Conservation (phyloP, 1,139 yeast genomes). For the Geotrichum europaeum region DNA sequence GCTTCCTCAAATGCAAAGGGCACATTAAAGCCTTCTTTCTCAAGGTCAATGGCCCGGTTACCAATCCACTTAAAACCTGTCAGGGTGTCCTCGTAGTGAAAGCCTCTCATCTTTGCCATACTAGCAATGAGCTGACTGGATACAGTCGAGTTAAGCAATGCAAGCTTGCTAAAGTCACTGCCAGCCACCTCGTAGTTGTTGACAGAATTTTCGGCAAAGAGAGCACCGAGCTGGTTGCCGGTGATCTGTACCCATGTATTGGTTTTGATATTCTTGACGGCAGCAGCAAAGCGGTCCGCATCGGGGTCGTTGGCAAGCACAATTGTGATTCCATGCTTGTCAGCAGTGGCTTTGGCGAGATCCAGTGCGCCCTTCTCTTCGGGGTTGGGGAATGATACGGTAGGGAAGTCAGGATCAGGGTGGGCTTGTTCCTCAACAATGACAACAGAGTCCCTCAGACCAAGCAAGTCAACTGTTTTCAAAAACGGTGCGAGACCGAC, state of each 20-base stretch:
- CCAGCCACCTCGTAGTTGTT: constrained; percentile 33
- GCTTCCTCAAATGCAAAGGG: constrained; percentile 96
- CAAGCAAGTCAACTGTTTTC: constrained; percentile 29
- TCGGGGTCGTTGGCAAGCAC: constrained; percentile 94
- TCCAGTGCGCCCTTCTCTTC: constrained; percentile 91
- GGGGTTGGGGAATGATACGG: constrained; percentile 89
- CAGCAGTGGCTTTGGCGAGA: constrained; percentile 56
- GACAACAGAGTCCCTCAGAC: constrained; percentile 35
- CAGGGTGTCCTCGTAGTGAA: constrained; percentile 68
- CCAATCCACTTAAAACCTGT: constrained; percentile 99
- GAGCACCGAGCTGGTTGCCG: constrained; percentile 84
- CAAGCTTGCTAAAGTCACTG: constrained; percentile 39
- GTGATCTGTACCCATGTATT: constrained; percentile 71
- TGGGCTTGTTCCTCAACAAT: constrained; percentile 54
- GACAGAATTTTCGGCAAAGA: constrained; percentile 66
- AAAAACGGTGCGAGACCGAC: constrained; percentile 53
- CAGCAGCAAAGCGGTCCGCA: constrained; percentile 84
- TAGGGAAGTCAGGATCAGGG: constrained; percentile 82
- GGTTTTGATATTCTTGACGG: constrained; percentile 40
- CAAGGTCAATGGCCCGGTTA: constrained; percentile 72
- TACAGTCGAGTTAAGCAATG: constrained; percentile 80
- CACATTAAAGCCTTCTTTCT: constrained; percentile 55
- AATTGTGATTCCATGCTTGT: constrained; percentile 40
- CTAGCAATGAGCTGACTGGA: constrained; percentile 75
- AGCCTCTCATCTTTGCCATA: constrained; percentile 60